Evolutionary conservation across 1,139 yeast genomes (phyloP).

Genomic region (Magnusiomyces magnusii): DNA sequence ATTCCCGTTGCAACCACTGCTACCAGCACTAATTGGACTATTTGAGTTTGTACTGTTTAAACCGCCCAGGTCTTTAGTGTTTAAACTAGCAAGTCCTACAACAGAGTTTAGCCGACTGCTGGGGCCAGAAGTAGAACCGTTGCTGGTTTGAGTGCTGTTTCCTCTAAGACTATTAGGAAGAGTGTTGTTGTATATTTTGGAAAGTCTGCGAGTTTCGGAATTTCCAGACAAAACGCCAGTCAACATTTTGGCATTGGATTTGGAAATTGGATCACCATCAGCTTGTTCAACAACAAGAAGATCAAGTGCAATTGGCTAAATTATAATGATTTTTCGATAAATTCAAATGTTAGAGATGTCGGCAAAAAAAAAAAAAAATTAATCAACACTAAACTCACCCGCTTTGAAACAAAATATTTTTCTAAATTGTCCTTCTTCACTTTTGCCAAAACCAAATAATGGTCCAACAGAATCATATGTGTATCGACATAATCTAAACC

Average conservation of each 20-base stretch:
- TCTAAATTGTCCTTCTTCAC: conserved; percentile 29
- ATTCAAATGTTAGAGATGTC: no score
- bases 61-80: not conserved
- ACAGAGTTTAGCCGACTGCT: not conserved
- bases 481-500: conserved; percentile 40
- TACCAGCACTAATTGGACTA: not conserved
- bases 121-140: not conserved
- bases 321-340: no score
- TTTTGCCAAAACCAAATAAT: conserved; percentile 64
- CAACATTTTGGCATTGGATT: conserved; percentile 27
- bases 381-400: conserved; percentile 16
- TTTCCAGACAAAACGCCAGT: conserved; percentile 15
- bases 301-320: conserved; percentile 38
- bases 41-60: not conserved
- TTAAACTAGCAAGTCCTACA: not conserved
- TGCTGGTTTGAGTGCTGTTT: not conserved
- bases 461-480: conserved; percentile 62
- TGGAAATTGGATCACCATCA: conserved; percentile 32
- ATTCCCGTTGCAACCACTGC: not conserved
- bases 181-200: conserved; percentile 7
- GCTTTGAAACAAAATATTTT: conserved; percentile 15
- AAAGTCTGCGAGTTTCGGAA: conserved; percentile 13
- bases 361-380: conserved; percentile 11
- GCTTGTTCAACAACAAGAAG: conserved; percentile 32
- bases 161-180: not conserved